Base-by-base conservation (phyloP, 1,284 basidiomycete genomes). In the Psilocybe mexicana region DNA sequence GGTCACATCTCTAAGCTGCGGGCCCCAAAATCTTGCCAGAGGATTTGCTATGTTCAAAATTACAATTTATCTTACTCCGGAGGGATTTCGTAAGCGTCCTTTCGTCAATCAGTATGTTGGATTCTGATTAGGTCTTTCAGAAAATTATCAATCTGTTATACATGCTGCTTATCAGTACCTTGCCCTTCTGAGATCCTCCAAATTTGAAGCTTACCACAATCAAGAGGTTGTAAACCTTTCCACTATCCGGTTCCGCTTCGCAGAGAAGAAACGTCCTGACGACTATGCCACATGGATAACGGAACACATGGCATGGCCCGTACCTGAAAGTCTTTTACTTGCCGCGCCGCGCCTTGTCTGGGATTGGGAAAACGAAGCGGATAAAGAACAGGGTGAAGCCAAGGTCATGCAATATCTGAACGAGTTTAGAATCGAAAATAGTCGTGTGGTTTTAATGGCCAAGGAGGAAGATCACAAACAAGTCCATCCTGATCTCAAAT, bases 21-120 rank as follows among this genome's bases (percentile, higher is more conserved):
- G 93, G 2, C 80, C 85, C 2, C 88, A 91, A 58, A 81, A 85
- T 55, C 82, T 90, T 18, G 94, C 85, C 2, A 79, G 89, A 65
- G 92, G 92, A 2, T 96, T 98, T 71, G 89, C 88, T 52, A 91
- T 94, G 79, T 95, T 98, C 78, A 96, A 93, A 73, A 75, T 94
- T 43, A 88, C 86, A 4, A 78, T 93, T 33, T 80, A 93, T 65
- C 76, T 99, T 58, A 98, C 97, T 0, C 80, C 85, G 45, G 87
- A 93, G 55, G 97, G 97, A 3, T 89, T 98, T 61, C 79, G 93
- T 94, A 67, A 68, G 89, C 77, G 26, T 10, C 44, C 43, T 54
- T n/a, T 23, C 30, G 12, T 11, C n/a, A 35, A 6, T 24, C 2
- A 6, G 12, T 44, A 14, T 14, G 23, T 26, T 18, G 5, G 8